Conservation (phyloP, 345 rosid genomes). For the Iberis pinnata region DNA sequence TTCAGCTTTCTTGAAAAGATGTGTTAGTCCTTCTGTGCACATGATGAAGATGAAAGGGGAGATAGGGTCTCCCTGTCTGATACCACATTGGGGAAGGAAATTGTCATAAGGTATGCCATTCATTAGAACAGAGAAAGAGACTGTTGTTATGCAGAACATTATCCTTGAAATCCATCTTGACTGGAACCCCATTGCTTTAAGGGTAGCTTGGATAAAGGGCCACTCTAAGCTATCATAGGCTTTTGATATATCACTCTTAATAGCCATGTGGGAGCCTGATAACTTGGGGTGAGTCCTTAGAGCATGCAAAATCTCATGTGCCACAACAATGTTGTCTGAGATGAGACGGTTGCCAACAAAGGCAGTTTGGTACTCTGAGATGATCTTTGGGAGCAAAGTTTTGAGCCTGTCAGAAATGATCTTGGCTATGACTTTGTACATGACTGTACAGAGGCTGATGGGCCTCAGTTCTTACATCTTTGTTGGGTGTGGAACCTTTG, state of each 20-base stretch:
- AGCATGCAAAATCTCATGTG: background rate
- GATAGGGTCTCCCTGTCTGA: background rate
- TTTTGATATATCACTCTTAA: background rate
- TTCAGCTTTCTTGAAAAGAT: background rate
- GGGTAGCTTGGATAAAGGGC: background rate
- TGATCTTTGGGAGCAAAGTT: background rate
- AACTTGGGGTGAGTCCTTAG: no score
- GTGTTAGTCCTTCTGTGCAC: background rate
- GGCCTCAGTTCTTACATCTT: background rate
- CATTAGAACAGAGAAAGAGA: background rate
- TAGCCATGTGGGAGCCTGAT: no score
- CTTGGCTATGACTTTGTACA: background rate
- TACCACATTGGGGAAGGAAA: background rate
- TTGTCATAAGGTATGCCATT: background rate
- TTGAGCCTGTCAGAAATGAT: background rate
- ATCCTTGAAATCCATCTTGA: background rate
- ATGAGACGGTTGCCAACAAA: background rate
- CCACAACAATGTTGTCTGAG: background rate
- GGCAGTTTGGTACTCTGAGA: background rate
- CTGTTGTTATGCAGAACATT: background rate
- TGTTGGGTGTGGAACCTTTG: background rate
- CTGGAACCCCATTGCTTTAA: background rate
- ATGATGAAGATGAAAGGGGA: background rate
- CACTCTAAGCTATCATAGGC: background rate
- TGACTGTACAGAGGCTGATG: background rate